Evolutionary conservation across 495 filamentous ascomycete species (phyloP).

Genomic region (Jackrogersella multiformis): DNA sequence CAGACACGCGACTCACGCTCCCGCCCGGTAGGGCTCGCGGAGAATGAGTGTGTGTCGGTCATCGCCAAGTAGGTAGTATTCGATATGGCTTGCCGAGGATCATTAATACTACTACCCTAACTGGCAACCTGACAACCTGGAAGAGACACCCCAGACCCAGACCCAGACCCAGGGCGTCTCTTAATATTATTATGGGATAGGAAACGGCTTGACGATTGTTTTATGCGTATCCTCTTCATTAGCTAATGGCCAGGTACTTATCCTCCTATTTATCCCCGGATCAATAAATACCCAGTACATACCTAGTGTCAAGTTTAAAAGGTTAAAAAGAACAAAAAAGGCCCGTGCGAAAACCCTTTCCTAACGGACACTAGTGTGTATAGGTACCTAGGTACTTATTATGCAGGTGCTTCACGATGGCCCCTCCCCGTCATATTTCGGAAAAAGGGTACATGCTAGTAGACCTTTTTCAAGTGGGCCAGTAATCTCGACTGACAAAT

Average conservation of each 20-base stretch:
- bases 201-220: conserved; percentile 9
- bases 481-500: conserved; percentile 44
- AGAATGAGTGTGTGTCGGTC: conserved; percentile 1
- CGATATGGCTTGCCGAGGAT: conserved; percentile 39
- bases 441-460: conserved; percentile 8
- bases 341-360: conserved; percentile 14
- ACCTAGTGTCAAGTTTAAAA: neutral
- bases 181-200: conserved; percentile 1
- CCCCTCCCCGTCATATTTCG: conserved; percentile 5
- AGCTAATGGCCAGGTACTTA: neutral
- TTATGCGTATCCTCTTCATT: conserved; percentile 7
- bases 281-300: neutral
- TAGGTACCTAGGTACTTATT: no score
- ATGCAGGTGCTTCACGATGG: no score
- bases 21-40: neutral
- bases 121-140: neutral
- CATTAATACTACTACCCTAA: no score
- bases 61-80: conserved; percentile 26
- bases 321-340: neutral
- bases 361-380: no score
- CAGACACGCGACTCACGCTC: conserved; percentile 19
- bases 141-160: conserved; percentile 8
- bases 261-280: neutral
- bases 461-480: conserved; percentile 38
- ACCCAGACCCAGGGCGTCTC: neutral